Base-by-base conservation (phyloP, 768 basidiomycete species). In the Pholiota microspora region DNA sequence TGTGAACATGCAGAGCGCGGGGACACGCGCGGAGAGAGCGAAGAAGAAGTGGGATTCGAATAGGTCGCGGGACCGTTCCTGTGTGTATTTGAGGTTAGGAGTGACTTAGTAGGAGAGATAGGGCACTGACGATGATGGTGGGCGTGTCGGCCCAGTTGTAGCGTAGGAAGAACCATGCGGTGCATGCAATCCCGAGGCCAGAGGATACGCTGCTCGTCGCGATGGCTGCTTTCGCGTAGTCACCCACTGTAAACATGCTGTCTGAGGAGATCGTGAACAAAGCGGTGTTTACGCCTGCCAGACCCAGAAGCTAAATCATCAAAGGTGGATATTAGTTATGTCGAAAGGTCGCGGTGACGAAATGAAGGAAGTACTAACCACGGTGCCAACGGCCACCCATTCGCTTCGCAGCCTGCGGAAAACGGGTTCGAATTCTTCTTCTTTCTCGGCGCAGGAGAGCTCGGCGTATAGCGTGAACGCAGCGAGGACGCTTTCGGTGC, bases 41-140 rank as follows among this genome's bases (percentile, higher is more conserved):
- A 90, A 90, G 72, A 88, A 89, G 53, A 86, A 73, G 65, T 85
- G 86, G 8, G 77, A 76, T 21, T 71, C 74, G 58, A 82, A 85
- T 28, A 89, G 57, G 61, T 88, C 88, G 7, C 62, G 67, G 0
- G 88, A 77, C 23, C 78, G 75, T 4, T 38, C 57, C 79, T 85
- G 65, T 18, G 13, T 21, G 47, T 46, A 29, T 7, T 47, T 23
- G 44, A 40, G 44, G 29, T 35, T 23, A 40, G 29, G 35, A 51
- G 28, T 15, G n/a, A 23, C 9, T 23, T 16, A 10, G 21, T 24
- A 15, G 13, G 40, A 27, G n/a, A 4, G 38, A 24, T 32, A 29
- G 23, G 28, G 12, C n/a, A 67, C 79, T 32, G 54, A 85, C 86
- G 53, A 78, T 74, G 59, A 87, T 86, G 10, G 78, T 83, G 0